Percentiles rank a stretch among this genome's conserved stretches.
Conservation (phyloP, 768 basidiomycete genomes). For the Porpolomopsis calyptriformis region DNA sequence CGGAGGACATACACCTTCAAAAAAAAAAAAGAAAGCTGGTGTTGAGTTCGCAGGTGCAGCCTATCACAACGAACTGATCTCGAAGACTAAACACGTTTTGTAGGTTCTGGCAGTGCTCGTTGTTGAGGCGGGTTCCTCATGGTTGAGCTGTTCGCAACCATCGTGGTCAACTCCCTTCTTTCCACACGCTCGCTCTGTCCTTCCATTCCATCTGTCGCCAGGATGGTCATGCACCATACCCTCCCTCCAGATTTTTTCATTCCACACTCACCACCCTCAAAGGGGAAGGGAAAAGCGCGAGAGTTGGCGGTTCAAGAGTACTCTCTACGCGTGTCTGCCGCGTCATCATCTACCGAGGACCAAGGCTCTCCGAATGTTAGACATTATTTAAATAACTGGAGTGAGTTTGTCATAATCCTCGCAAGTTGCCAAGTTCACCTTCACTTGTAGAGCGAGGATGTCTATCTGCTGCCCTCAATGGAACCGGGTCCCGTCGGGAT, state of each 20-base stretch:
- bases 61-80: too few relatives aligned
- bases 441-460: constrained; percentile 24
- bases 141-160: constrained; percentile 53
- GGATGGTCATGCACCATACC: constrained; percentile 16
- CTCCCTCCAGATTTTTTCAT: constrained; percentile 23
- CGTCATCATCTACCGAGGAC: background rate
- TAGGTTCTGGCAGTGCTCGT: constrained; percentile 7
- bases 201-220: background rate
- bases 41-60: too few relatives aligned
- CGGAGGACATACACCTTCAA: too few relatives aligned
- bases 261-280: constrained; percentile 39
- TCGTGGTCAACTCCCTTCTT: constrained; percentile 40
- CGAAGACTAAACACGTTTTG: background rate
- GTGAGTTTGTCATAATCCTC: constrained; percentile 23
- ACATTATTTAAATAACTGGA: constrained; percentile 39
- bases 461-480: constrained; percentile 27
- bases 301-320: constrained; percentile 10
- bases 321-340: background rate
- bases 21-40: too few relatives aligned
- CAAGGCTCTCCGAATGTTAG: constrained; percentile 38
- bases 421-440: constrained; percentile 5
- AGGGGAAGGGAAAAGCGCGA: constrained; percentile 42
- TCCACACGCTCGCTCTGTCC: constrained; percentile 20
- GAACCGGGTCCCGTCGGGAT: constrained; percentile 14
- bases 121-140: constrained; percentile 30